A percentile compares a stretch with the other conserved stretches of the same genome.
phyloP scores from a whole-genome alignment of 495 filamentous ascomycete species.

The Zalerion maritima region DNA sequence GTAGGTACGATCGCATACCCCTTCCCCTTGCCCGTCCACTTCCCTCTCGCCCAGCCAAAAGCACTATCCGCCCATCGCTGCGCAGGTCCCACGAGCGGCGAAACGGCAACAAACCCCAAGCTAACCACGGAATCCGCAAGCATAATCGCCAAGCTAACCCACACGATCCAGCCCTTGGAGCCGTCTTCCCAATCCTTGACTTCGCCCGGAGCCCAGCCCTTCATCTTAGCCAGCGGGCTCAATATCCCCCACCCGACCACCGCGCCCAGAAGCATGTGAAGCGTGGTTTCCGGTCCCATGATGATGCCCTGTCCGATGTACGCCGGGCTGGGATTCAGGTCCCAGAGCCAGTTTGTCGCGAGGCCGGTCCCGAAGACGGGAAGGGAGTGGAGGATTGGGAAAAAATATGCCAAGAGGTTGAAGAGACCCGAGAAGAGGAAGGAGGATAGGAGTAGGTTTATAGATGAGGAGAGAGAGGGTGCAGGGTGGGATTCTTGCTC shows the following conservation, averaged over 20 bases:
- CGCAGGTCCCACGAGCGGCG: conserved; percentile 36
- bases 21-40: too few species aligned
- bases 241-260: conserved; percentile 83
- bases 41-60: too few species aligned
- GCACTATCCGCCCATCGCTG: too few species aligned
- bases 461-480: too few species aligned
- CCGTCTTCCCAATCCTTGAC: conserved; percentile 80
- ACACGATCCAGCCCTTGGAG: conserved; percentile 97
- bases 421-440: conserved; percentile 40
- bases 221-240: conserved; percentile 70
- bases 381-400: conserved; percentile 69
- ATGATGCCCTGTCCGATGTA: conserved; percentile 78
- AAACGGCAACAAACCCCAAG: conserved; percentile 62
- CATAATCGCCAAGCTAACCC: conserved; percentile 93
- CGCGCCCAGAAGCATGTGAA: conserved; percentile 91
- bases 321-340: conserved; percentile 84
- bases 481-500: too few species aligned
- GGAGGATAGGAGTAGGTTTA: conserved; percentile 34
- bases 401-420: conserved; percentile 83
- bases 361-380: conserved; percentile 68
- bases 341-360: conserved; percentile 82
- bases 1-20: too few species aligned
- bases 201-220: conserved; percentile 78
- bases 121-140: conserved; percentile 83
- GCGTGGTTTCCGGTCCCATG: conserved; percentile 87